Conservation (phyloP, 2,329 filamentous ascomycete species). For the Xylaria sp. region DNA sequence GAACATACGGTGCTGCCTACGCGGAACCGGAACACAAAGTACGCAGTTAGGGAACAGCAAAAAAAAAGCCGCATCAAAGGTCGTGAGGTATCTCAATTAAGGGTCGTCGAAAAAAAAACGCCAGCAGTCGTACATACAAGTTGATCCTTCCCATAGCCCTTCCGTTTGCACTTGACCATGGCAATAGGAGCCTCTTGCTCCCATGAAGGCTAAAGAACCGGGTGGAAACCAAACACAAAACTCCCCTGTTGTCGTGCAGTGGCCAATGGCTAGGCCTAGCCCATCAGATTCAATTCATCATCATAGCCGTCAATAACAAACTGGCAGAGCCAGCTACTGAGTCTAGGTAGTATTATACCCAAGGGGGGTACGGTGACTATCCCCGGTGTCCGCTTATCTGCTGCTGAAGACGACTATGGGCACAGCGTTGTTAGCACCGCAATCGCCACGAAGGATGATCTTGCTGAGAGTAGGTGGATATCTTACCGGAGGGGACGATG, state of each 20-base stretch:
- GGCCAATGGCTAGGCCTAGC: slow-evolving; percentile 19
- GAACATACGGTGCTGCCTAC: not conserved
- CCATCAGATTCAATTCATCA: slow-evolving; percentile 32
- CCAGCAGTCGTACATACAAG: slow-evolving; percentile 44
- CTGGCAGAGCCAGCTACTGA: slow-evolving; percentile 18
- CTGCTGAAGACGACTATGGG: slow-evolving; percentile 40
- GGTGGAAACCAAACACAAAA: slow-evolving; percentile 26
- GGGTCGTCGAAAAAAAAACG: slow-evolving; percentile 36
- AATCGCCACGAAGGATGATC: not conserved
- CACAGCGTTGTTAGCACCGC: slow-evolving; percentile 11
- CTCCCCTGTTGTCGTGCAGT: slow-evolving; percentile 17
- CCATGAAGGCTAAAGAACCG: slow-evolving; percentile 30
- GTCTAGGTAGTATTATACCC: slow-evolving; percentile 19
- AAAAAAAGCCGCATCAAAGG: slow-evolving; percentile 1
- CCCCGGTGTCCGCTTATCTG: slow-evolving; percentile 31
- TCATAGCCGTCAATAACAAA: slow-evolving; percentile 33
- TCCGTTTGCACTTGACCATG: slow-evolving; percentile 14
- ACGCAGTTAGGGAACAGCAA: not conserved
- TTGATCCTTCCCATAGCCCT: slow-evolving; percentile 25
- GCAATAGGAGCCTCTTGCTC: slow-evolving; percentile 27
- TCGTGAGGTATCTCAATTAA: slow-evolving; percentile 40
- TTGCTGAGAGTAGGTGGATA: not conserved
- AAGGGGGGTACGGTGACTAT: slow-evolving; percentile 21
- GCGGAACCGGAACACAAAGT: too few species aligned
- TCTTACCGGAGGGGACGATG: slow-evolving; percentile 83